A percentile compares a stretch with the other conserved stretches of the same genome.
Conservation (phyloP, 1,284 basidiomycete species). For the Puccinia novopanici region DNA sequence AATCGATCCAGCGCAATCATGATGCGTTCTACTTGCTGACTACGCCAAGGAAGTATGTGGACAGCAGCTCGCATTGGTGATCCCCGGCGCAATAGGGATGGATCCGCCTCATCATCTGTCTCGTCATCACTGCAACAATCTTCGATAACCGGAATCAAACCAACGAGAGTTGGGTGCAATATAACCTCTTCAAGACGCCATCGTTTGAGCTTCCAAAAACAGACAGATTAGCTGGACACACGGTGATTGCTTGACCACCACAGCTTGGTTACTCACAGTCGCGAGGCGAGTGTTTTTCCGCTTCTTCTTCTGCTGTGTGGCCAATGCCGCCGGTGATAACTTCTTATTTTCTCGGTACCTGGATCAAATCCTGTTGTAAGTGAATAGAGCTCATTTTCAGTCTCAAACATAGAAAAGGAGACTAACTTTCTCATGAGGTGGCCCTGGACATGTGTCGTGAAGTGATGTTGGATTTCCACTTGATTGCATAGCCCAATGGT, state of each 20-base stretch:
- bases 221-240: neutral
- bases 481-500: neutral
- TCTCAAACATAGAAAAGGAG: neutral
- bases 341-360: neutral
- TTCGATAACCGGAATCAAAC: neutral
- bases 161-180: neutral
- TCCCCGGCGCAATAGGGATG: neutral
- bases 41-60: neutral
- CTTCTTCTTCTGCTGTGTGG: no score
- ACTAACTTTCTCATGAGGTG: neutral
- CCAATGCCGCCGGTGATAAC: no score
- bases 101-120: conserved; percentile 7
- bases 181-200: neutral
- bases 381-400: neutral
- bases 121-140: conserved; percentile 13
- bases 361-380: neutral
- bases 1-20: conserved; percentile 6
- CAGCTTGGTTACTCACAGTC: neutral
- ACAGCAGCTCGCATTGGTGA: no score
- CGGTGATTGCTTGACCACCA: neutral
- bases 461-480: neutral
- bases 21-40: neutral
- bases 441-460: neutral
- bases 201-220: neutral
- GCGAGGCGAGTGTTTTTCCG: no score